Evolutionary conservation across 2,329 filamentous ascomycete genomes (phyloP).

Genomic region (Clonostachys chloroleuca): DNA sequence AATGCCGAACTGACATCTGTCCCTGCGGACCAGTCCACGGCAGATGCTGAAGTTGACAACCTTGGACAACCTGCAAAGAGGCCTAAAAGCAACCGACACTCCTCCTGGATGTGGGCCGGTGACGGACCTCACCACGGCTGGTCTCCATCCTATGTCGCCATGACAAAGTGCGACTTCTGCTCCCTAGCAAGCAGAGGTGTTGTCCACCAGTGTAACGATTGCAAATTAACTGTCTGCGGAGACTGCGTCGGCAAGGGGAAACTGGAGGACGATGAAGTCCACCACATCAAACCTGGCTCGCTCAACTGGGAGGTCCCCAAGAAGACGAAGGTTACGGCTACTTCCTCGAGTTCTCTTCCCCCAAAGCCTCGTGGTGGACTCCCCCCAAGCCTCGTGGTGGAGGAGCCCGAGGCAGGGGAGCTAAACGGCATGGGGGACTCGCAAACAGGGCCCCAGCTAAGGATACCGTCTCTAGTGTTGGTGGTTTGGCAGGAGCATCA

Average conservation of each 20-base stretch:
- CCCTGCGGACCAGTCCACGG: too few species aligned
- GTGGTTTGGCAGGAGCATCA: neutral
- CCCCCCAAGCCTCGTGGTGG: too few species aligned
- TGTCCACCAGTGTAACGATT: constrained; percentile 13
- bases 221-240: constrained; percentile 14
- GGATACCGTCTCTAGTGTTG: neutral
- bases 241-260: constrained; percentile 8
- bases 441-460: neutral
- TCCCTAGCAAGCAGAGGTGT: constrained; percentile 11
- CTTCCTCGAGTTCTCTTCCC: too few species aligned
- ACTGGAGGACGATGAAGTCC: constrained; percentile 8
- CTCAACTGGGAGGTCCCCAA: constrained; percentile 9
- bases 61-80: too few species aligned
- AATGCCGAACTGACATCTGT: too few species aligned
- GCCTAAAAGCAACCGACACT: neutral
- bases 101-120: too few species aligned
- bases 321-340: neutral
- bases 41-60: too few species aligned
- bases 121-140: constrained; percentile 8
- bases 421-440: neutral
- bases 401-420: neutral
- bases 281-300: constrained; percentile 9
- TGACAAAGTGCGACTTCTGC: constrained; percentile 18
- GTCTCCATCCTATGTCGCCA: constrained; percentile 10
- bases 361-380: too few species aligned